Evolutionary conservation across 2,329 filamentous ascomycete genomes (phyloP), one percentile per base, ranked within the genome.

Genomic region (Botryotinia globosa): DNA sequence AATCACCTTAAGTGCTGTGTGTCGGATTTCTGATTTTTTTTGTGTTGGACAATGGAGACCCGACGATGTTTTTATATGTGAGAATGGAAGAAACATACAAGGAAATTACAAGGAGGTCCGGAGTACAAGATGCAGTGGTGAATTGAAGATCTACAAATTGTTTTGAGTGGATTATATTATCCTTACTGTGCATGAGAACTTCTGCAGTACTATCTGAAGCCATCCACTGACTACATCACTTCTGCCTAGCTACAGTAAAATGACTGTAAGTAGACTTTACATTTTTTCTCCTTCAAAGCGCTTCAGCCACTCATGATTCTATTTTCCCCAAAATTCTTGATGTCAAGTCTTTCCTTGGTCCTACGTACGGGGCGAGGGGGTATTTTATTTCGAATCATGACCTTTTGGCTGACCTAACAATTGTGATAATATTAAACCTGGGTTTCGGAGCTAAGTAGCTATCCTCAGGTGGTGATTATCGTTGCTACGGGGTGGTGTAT

Each of bases 181-280:
- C 2, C 22, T 18, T 25, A 51, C 9, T 12, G 45, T 25, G 9
- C 0, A 51, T 51, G 22, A 20, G 10, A 45, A 9, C 22, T 25
- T 25, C 45, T 1, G 0, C 8, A 8, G 45, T 1, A 3, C 34
- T 37, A 8, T 45, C 9, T 3, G 0, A 6, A 10, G 0, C 25
- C 3, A 22, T 48, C 25, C 45, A 25, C 45, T 48, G 0, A 2
- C 45, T 3, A 4, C 12, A 42, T 1, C 4, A 5, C 20, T 4
- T 10, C 22, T 25, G 0, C 8, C 45, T 32, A 32, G 2, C 32
- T 32, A 32, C n/a, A n/a, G n/a, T n/a, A 4, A 14, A 14, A 51
- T n/a, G 12, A 12, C 0, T 51, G 9, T 4, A 14, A 0, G 45
- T 51, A 4, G 0, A 25, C 2, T n/a, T 25, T 7, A 14, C 0